Percentiles rank a stretch among this genome's conserved stretches.
These are phyloP conservation scores for Talaromyces sp. DNA, from an alignment of 2,329 filamentous ascomycete genomes.

Conservation along the genomic window DNA sequence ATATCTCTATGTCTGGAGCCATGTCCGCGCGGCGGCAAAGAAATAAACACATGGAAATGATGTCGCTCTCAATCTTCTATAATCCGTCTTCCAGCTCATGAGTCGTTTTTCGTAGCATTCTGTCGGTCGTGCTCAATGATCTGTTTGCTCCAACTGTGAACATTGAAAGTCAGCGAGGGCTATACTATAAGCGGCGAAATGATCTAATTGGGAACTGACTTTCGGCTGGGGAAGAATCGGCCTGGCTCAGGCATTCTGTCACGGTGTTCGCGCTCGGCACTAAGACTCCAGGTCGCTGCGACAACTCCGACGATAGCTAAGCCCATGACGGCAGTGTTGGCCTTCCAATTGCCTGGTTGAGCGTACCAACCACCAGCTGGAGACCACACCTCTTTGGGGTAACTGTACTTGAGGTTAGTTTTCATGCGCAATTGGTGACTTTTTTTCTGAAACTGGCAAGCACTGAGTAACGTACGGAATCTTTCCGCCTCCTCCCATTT, in stretches of 20 bases:
- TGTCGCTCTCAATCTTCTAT: conserved; percentile 14
- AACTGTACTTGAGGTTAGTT: conserved; percentile 53
- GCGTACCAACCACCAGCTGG: conserved; percentile 96
- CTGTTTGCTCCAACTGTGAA: conserved; percentile 64
- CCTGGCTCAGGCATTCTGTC: conserved; percentile 71
- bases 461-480: conserved; percentile 54
- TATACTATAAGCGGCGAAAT: conserved; percentile 10
- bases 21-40: conserved; percentile 23
- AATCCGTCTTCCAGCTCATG: conserved; percentile 27
- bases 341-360: conserved; percentile 91
- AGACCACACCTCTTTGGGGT: conserved; percentile 99
- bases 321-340: conserved; percentile 77
- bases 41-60: conserved; percentile 22
- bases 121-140: conserved; percentile 64
- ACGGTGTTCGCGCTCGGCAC: conserved; percentile 69
- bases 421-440: neutral
- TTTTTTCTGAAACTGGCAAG: neutral
- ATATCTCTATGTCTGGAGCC: conserved; percentile 37
- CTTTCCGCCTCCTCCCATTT: conserved; percentile 74
- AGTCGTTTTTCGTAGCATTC: conserved; percentile 43
- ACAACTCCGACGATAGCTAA: conserved; percentile 65
- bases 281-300: conserved; percentile 65
- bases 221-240: conserved; percentile 78
- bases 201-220: conserved; percentile 53
- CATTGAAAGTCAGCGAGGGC: conserved; percentile 18